Conservation (phyloP, 1,139 yeast genomes). For the Geotrichum restrictum region DNA sequence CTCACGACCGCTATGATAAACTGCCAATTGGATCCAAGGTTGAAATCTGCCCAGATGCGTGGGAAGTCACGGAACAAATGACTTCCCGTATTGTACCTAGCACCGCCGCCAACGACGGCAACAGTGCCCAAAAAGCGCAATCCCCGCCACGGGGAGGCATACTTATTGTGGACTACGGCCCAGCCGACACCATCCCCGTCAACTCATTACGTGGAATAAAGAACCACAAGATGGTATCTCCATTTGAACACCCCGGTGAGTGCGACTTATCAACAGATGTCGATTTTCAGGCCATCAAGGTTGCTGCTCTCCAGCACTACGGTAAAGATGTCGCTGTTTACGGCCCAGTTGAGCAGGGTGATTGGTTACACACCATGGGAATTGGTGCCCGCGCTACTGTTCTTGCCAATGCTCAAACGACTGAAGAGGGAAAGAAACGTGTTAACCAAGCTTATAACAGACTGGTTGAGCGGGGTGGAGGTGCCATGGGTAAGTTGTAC, state of each 20-base stretch:
- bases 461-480: constrained; percentile 57
- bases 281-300: constrained; percentile 60
- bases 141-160: too few relatives aligned
- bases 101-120: too few relatives aligned
- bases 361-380: constrained; percentile 74
- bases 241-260: constrained; percentile 69
- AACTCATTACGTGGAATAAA: constrained; percentile 71
- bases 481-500: constrained; percentile 73
- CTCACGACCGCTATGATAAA: constrained; percentile 50
- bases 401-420: constrained; percentile 36
- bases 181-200: constrained; percentile 56
- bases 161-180: constrained; percentile 75
- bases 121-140: too few relatives aligned
- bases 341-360: constrained; percentile 76
- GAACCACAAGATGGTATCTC: constrained; percentile 72
- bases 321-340: constrained; percentile 33
- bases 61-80: constrained; percentile 42
- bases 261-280: constrained; percentile 84
- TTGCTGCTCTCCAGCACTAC: constrained; percentile 37
- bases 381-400: constrained; percentile 61
- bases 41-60: constrained; percentile 75
- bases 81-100: constrained; percentile 39
- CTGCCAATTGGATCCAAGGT: constrained; percentile 57
- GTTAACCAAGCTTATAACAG: constrained; percentile 60
- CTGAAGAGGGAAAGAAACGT: constrained; percentile 38